Evolutionary conservation across 1,284 basidiomycete genomes (phyloP).

Genomic region (Erythrobasidium hasegawianum): DNA sequence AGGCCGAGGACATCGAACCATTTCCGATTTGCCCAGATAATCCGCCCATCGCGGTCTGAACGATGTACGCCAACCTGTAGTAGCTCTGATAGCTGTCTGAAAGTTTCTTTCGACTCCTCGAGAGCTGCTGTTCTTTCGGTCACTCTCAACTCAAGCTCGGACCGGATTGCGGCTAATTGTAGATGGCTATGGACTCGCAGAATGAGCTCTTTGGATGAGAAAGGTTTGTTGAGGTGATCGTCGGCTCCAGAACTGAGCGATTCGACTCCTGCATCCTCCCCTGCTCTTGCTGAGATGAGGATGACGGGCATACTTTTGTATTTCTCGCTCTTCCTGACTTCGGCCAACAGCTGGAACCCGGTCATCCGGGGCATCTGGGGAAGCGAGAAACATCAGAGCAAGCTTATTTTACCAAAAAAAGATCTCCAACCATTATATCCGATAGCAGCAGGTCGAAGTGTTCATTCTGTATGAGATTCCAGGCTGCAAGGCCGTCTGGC

Average conservation of each 20-base stretch:
- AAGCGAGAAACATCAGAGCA: too few relatives aligned
- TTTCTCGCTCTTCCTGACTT: slow-evolving; percentile 37
- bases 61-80: slow-evolving; percentile 45
- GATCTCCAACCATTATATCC: slow-evolving; percentile 46
- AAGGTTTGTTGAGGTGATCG: slow-evolving; percentile 42
- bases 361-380: slow-evolving; percentile 40
- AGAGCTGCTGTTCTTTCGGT: slow-evolving; percentile 43
- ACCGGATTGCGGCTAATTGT: slow-evolving; percentile 44
- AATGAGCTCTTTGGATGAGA: slow-evolving; percentile 45
- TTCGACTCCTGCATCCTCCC: slow-evolving; percentile 43
- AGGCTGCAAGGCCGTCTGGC: slow-evolving; percentile 40
- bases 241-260: slow-evolving; percentile 44
- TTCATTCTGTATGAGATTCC: slow-evolving; percentile 37
- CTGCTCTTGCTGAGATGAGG: slow-evolving; percentile 45
- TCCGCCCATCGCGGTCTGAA: slow-evolving; percentile 35
- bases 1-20: slow-evolving; percentile 23
- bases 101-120: slow-evolving; percentile 43
- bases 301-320: slow-evolving; percentile 42
- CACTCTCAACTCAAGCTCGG: slow-evolving; percentile 43
- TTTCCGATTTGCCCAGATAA: slow-evolving; percentile 35
- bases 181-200: slow-evolving; percentile 43
- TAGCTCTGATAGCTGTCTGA: slow-evolving; percentile 42
- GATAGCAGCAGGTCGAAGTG: slow-evolving; percentile 42
- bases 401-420: too few relatives aligned
- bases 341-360: slow-evolving; percentile 41